Evolutionary conservation across 2,329 filamentous ascomycete species (phyloP).

Genomic region (Waltergamsia citrina): DNA sequence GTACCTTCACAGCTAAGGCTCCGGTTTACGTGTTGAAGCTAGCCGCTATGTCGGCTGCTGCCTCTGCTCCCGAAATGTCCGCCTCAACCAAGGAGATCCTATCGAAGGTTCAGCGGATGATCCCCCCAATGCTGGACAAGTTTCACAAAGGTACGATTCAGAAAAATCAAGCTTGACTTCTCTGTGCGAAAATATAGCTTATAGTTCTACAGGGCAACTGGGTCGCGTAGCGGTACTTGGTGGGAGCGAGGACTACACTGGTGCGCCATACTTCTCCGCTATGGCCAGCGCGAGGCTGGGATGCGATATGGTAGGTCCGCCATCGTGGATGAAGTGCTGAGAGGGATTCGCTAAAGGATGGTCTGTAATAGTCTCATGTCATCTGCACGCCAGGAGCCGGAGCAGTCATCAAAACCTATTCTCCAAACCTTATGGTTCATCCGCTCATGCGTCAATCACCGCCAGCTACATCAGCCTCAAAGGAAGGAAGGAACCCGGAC

Average conservation of each 20-base stretch:
- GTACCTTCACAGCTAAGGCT: too few relatives aligned
- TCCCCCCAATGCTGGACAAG: constrained; percentile 88
- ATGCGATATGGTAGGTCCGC: constrained; percentile 66
- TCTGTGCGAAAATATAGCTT: too few relatives aligned
- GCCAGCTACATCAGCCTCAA: constrained; percentile 27
- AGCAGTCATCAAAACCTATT: constrained; percentile 92
- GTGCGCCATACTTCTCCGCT: constrained; percentile 94
- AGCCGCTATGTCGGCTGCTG: background rate
- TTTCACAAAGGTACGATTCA: constrained; percentile 78
- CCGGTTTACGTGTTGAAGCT: too few relatives aligned
- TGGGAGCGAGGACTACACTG: constrained; percentile 92
- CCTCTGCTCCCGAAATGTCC: constrained; percentile 42
- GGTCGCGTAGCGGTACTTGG: constrained; percentile 90
- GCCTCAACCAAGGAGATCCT: constrained; percentile 66
- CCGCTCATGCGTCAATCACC: constrained; percentile 78
- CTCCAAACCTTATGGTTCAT: constrained; percentile 96
- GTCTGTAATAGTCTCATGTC: constrained; percentile 61
- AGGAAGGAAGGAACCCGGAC: constrained; percentile 27
- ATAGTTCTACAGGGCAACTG: constrained; percentile 60
- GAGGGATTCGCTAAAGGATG: background rate
- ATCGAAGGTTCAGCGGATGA: constrained; percentile 73
- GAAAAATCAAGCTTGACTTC: background rate
- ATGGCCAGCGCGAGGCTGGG: constrained; percentile 91
- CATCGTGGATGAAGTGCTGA: background rate
- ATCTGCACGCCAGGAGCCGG: constrained; percentile 88